Conservation (phyloP, 2,329 filamentous ascomycete species). For the Didymella segeticola region DNA sequence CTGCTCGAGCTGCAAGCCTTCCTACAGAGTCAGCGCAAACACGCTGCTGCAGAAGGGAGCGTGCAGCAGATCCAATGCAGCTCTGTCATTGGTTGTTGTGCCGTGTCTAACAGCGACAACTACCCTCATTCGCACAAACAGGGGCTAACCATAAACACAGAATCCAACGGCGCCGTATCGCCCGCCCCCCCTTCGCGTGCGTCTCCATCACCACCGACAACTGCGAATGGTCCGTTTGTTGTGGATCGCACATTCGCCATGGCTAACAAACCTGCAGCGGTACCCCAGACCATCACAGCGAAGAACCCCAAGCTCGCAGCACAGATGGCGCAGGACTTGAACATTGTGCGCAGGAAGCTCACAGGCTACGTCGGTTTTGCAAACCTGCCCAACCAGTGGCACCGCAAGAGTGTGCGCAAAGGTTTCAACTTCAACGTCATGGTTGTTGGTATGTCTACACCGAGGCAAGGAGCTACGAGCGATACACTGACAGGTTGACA, state of each 20-base stretch:
- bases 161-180: conserved; percentile 55
- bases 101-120: conserved; percentile 11
- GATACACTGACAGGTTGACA: conserved; percentile 50
- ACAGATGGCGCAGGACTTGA: conserved; percentile 65
- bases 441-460: conserved; percentile 86
- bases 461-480: neutral
- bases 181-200: conserved; percentile 54
- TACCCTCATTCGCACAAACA: conserved; percentile 20
- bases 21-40: conserved; percentile 17
- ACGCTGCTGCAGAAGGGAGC: conserved; percentile 12
- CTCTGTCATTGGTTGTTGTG: conserved; percentile 23
- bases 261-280: conserved; percentile 54
- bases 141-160: conserved; percentile 45
- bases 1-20: conserved; percentile 15
- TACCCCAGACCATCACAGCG: conserved; percentile 67
- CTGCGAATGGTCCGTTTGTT: conserved; percentile 61
- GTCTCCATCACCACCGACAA: conserved; percentile 55
- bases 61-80: conserved; percentile 21
- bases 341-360: conserved; percentile 97
- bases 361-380: conserved; percentile 99
- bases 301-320: conserved; percentile 67
- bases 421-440: conserved; percentile 99
- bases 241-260: conserved; percentile 66
- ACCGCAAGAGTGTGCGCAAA: conserved; percentile 99
- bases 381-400: conserved; percentile 99